Evolutionary conservation across 1,284 basidiomycete species (phyloP).

Genomic region (Xerocomus amazonicus): DNA sequence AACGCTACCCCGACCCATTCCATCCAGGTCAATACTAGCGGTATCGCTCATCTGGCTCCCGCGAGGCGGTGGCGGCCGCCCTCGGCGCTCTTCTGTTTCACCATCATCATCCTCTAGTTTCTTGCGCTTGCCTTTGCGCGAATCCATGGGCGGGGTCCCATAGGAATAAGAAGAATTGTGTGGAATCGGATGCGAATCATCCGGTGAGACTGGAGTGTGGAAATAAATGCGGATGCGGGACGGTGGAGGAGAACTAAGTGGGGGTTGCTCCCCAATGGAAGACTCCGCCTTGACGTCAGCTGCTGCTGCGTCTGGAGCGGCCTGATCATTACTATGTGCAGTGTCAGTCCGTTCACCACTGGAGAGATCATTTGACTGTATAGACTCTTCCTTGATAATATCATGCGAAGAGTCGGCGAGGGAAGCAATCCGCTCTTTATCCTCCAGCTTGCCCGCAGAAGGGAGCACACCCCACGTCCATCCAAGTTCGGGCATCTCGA

Average conservation of each 20-base stretch:
- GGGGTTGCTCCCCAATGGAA: constrained; percentile 27
- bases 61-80: constrained; percentile 56
- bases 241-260: constrained; percentile 49
- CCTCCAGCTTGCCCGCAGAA: constrained; percentile 37
- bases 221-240: constrained; percentile 84
- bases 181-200: constrained; percentile 70
- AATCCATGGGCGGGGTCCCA: constrained; percentile 49
- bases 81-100: constrained; percentile 66
- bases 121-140: constrained; percentile 76
- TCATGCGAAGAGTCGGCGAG: constrained; percentile 27
- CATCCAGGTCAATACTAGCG: constrained; percentile 40
- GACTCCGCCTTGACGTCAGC: constrained; percentile 31
- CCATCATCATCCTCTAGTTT: constrained; percentile 80
- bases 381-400: constrained; percentile 41
- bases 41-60: constrained; percentile 38
- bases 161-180: constrained; percentile 45
- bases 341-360: constrained; percentile 31
- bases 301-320: constrained; percentile 17
- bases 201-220: constrained; percentile 76
- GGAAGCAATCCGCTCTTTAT: constrained; percentile 34
- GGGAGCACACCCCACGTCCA: constrained; percentile 70
- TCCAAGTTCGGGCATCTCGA: constrained; percentile 70
- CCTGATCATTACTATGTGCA: constrained; percentile 31
- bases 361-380: constrained; percentile 29
- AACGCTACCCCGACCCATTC: constrained; percentile 58